A percentile compares a stretch with the other conserved stretches of the same genome.
Conservation (phyloP, 768 basidiomycete genomes). For the Leccinellum luteum region DNA sequence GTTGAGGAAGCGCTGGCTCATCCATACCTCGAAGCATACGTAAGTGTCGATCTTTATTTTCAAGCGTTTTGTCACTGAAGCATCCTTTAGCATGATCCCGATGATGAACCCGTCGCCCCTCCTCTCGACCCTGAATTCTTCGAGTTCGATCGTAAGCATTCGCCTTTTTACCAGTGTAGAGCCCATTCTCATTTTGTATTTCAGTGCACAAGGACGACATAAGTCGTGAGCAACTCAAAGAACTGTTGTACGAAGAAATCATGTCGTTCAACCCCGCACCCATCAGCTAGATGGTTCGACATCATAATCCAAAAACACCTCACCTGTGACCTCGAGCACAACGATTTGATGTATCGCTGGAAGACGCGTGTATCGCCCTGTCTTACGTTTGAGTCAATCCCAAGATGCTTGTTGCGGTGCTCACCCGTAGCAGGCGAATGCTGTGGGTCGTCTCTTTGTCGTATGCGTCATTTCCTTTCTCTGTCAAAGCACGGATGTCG, state of each 20-base stretch:
- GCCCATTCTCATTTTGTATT: neutral
- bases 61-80: neutral
- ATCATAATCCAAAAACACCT: neutral
- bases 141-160: conserved; percentile 83
- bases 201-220: conserved; percentile 94
- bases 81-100: conserved; percentile 75
- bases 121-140: conserved; percentile 97
- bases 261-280: conserved; percentile 77
- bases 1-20: conserved; percentile 95
- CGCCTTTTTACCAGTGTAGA: neutral
- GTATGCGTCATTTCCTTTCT: conserved; percentile 1
- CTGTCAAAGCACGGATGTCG: neutral
- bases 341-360: conserved; percentile 5
- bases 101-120: conserved; percentile 93
- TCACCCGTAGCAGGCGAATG: neutral
- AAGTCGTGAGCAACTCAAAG: conserved; percentile 92
- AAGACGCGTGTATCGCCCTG: conserved; percentile 3
- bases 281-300: conserved; percentile 34
- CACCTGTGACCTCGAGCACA: neutral
- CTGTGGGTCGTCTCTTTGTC: neutral
- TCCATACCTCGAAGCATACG: conserved; percentile 92
- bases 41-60: conserved; percentile 33
- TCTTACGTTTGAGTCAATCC: neutral
- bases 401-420: neutral
- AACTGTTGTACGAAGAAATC: conserved; percentile 92